Base-by-base conservation (phyloP, 306 rosid species). In the Vigna reflexopilosa region DNA sequence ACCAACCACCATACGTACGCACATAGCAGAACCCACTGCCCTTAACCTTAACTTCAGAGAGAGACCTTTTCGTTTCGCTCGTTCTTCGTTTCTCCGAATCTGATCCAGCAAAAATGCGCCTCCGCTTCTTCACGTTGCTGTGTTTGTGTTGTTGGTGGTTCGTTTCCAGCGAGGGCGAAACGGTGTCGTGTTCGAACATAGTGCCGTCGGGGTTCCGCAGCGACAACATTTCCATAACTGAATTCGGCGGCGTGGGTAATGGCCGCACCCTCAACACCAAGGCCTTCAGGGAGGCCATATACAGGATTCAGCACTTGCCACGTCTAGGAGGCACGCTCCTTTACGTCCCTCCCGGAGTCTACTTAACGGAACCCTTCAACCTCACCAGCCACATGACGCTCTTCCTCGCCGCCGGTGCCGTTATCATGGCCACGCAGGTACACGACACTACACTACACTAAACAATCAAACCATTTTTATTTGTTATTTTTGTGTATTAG, bases 361-460 rank as follows among this genome's bases (percentile, higher is more conserved):
- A 85, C 88, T 76, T 91, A 81, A 90, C 98, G 0, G 94, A 77
- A 32, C 89, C 88, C 81, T 91, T 94, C 62, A 91, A 91, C 44
- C 96, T 94, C 83, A 91, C 98, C 3, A 90, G 91, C 77, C 89
- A 84, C 75, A 87, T 93, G 88, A 91, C 98, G 30, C 98, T 93
- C 4, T 83, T 86, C 61, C 88, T 93, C 62, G 91, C 98, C 47
- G 74, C 81, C 51, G 98, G 91, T 32, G 97, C 98, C 49, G 90
- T 93, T 54, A 90, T 91, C 84, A 88, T 51, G 84, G 97, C 98
- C 56, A 85, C 89, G 4, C 84, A 83, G 98, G 98, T 93, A 68
- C 49, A 20, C 32, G 0, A 17, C 47, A 9, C 3, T 26, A 22
- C 19, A 17, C 19, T 17, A 26, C 28, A 26, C 47, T 8, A 42